These are phyloP conservation scores for Trichoderma atrobrunneum DNA, from an alignment of 2,329 filamentous ascomycete genomes.

Conservation along the genomic window DNA sequence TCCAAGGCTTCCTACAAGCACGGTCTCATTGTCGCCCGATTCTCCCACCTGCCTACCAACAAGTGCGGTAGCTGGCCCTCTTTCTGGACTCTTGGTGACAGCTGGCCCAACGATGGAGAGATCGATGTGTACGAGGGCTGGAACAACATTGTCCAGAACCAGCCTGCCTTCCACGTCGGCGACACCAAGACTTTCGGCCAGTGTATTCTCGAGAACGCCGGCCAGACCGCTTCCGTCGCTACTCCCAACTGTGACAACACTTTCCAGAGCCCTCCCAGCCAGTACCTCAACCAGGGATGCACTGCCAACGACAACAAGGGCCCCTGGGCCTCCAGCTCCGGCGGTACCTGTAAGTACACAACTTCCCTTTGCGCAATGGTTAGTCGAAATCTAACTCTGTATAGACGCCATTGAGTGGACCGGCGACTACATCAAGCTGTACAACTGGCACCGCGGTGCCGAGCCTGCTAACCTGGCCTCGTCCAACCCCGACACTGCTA, in stretches of 20 bases:
- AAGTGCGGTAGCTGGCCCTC: slow-evolving; percentile 72
- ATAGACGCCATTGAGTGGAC: slow-evolving; percentile 44
- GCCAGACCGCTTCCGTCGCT: slow-evolving; percentile 32
- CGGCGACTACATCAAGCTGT: slow-evolving; percentile 40
- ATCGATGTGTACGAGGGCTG: slow-evolving; percentile 68
- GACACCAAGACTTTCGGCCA: slow-evolving; percentile 29
- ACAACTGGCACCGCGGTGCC: slow-evolving; percentile 35
- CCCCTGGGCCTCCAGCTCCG: slow-evolving; percentile 37
- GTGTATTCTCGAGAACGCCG: slow-evolving; percentile 34
- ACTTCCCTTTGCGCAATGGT: too few species aligned
- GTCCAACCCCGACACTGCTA: slow-evolving; percentile 55
- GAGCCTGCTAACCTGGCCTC: slow-evolving; percentile 36
- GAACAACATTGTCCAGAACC: slow-evolving; percentile 53
- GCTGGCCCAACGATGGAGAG: slow-evolving; percentile 62
- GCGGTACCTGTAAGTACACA: slow-evolving; percentile 43
- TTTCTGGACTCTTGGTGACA: slow-evolving; percentile 52
- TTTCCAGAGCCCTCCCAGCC: slow-evolving; percentile 32
- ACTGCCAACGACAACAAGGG: slow-evolving; percentile 37
- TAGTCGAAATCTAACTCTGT: neutral
- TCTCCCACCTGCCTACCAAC: slow-evolving; percentile 64
- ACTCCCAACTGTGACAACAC: slow-evolving; percentile 42
- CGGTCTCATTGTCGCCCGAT: slow-evolving; percentile 67
- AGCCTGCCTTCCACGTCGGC: slow-evolving; percentile 58
- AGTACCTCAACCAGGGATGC: slow-evolving; percentile 42
- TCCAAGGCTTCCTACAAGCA: slow-evolving; percentile 61